Evolutionary conservation across 257 asterid species (phyloP), one percentile per base, ranked within the genome.

Genomic region (Solanum dulcamara): DNA sequence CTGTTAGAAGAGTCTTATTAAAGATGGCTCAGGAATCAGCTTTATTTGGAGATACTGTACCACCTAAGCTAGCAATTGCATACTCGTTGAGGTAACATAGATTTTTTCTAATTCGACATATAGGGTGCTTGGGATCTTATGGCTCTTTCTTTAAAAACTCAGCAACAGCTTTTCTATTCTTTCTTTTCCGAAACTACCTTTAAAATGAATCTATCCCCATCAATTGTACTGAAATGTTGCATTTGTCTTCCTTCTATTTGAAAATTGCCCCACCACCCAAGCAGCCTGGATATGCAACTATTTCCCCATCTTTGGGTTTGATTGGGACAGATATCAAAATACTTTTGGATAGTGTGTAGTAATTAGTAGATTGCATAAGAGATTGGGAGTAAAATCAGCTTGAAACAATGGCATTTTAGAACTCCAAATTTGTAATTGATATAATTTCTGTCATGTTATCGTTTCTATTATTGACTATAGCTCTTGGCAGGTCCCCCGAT

Each of bases 21-120:
- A 93, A 89, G 85, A 90, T 93, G 91, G 94, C 98, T 10, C 86
- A 85, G 68, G 95, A 95, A 89, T 85, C 97, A 11, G 89, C 92
- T 33, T 75, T 95, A 42, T 93, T 93, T 42, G 98, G 98, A 77
- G 95, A 93, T 0, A 12, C 1, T 6, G 86, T 95, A 77, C 98
- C 96, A 18, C 90, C 93, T 48, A 95, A 90, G 85, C 95, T 95
- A 10, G 32, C 88, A 40, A 87, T 67, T 70, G 93, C 98, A 10
- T 93, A 89, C 91, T 55, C 84, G 22, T 80, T 95, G 80, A 93
- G 93, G 97, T 92, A 89, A 72, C 18, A n/a, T 12, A 37, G 11
- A 37, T 62, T 83, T 0, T 62, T 40, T 62, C 40, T 77, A 48
- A 77, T 77, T 44, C 17, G 26, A 46, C 13, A 9, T 46, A 28